A percentile compares a stretch with the other conserved stretches of the same genome.
Conservation (phyloP, 352 stramenopile species). For the Elongisporangium anandrum region DNA sequence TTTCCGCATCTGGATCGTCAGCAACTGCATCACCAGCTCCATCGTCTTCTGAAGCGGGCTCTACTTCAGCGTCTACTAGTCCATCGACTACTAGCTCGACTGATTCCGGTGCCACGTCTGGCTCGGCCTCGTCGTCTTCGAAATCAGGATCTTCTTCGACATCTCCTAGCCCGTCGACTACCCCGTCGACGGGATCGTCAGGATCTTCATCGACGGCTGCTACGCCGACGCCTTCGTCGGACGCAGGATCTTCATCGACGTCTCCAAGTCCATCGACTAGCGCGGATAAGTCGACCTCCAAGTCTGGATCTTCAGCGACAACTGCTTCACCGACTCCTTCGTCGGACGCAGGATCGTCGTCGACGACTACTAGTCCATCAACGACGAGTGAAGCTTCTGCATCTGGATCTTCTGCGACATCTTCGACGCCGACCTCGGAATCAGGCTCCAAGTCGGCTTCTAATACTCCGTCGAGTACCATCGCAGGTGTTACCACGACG, state of each 20-base stretch:
- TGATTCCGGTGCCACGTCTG: not conserved
- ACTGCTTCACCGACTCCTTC: not conserved
- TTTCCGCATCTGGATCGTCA: not conserved
- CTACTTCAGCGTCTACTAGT: not conserved
- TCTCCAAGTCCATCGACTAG: constrained; percentile 4
- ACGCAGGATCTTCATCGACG: not conserved
- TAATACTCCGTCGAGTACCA: not conserved
- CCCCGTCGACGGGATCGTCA: not conserved
- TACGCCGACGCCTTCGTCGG: not conserved
- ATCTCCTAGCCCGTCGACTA: not conserved
- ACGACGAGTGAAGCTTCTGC: not conserved
- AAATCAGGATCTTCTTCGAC: not conserved
- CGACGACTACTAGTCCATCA: not conserved
- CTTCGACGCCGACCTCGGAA: not conserved
- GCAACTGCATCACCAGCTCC: not conserved
- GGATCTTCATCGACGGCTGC: constrained; percentile 1
- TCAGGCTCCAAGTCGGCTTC: not conserved
- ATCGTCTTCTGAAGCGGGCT: not conserved
- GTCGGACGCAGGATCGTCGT: not conserved
- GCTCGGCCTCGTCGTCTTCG: not conserved
- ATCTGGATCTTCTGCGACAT: not conserved
- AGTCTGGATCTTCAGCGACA: constrained; percentile 6
- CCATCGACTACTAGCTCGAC: not conserved
- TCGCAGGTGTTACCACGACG: not conserved
- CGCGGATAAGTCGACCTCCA: constrained; percentile 7